phyloP scores from a whole-genome alignment of 2,329 filamentous ascomycete genomes.

The Aspergillus novoparasiticus region DNA sequence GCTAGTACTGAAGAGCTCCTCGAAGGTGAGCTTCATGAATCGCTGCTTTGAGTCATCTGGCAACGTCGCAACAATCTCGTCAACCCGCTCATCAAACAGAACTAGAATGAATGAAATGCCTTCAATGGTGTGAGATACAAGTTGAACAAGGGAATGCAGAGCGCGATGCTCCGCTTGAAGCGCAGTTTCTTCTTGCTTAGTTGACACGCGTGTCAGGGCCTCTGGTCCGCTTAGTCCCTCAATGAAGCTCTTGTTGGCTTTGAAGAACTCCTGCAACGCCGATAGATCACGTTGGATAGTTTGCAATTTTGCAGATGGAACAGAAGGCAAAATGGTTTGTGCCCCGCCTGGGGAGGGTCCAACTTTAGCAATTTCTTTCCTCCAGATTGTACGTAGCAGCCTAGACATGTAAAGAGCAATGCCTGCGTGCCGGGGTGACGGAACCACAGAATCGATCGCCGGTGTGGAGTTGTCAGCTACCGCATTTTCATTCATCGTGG shows the following conservation, averaged over 20 bases:
- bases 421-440: constrained; percentile 87
- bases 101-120: constrained; percentile 96
- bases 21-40: constrained; percentile 79
- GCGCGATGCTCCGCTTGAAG: constrained; percentile 93
- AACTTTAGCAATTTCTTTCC: constrained; percentile 69
- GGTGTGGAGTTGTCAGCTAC: constrained; percentile 61
- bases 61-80: constrained; percentile 80
- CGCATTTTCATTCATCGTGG: constrained; percentile 78
- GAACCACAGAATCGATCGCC: constrained; percentile 77
- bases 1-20: constrained; percentile 78
- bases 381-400: constrained; percentile 89
- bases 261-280: constrained; percentile 77
- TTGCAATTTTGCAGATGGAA: constrained; percentile 69
- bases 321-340: constrained; percentile 66
- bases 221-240: constrained; percentile 92
- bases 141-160: constrained; percentile 78
- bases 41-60: constrained; percentile 69
- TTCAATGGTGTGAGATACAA: constrained; percentile 90
- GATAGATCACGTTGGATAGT: constrained; percentile 79
- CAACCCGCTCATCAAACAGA: constrained; percentile 88
- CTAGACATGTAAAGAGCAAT: constrained; percentile 85
- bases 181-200: constrained; percentile 86
- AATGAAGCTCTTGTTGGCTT: constrained; percentile 86
- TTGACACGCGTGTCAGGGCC: constrained; percentile 74
- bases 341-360: constrained; percentile 59